Evolutionary conservation across 2,329 filamentous ascomycete genomes (phyloP).

Genomic region (Exophiala sp.): DNA sequence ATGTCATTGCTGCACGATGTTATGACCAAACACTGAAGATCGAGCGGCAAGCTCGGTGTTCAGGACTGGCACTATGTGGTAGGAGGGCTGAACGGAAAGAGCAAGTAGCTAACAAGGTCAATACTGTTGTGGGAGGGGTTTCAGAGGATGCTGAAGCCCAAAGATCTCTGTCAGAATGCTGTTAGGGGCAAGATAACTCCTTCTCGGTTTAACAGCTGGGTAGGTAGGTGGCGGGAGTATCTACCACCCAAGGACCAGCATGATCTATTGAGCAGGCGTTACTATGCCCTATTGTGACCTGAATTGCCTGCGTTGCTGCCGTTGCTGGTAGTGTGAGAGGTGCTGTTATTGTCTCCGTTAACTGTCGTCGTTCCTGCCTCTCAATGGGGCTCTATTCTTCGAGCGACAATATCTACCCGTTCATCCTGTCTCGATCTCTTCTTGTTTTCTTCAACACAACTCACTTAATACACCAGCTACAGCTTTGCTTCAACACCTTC

Average conservation of each 20-base stretch:
- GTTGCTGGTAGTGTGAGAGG: slow-evolving; percentile 2
- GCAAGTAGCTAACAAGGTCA: too few relatives aligned
- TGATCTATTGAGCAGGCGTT: neutral
- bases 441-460: slow-evolving; percentile 16
- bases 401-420: slow-evolving; percentile 7
- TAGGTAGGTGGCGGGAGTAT: neutral
- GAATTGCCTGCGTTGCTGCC: slow-evolving; percentile 1
- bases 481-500: slow-evolving; percentile 26
- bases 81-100: too few relatives aligned
- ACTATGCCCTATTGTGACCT: neutral
- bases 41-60: too few relatives aligned
- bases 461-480: slow-evolving; percentile 23
- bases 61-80: too few relatives aligned
- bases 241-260: neutral
- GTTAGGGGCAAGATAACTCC: neutral
- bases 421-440: slow-evolving; percentile 11
- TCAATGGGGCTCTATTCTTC: neutral
- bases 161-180: too few relatives aligned
- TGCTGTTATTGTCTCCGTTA: neutral
- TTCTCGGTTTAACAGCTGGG: neutral
- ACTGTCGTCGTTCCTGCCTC: slow-evolving; percentile 14
- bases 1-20: too few relatives aligned
- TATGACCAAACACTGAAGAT: too few relatives aligned
- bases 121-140: too few relatives aligned
- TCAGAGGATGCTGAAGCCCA: too few relatives aligned